Evolutionary conservation across 495 filamentous ascomycete genomes (phyloP).

Genomic region (Tuber aestivum): DNA sequence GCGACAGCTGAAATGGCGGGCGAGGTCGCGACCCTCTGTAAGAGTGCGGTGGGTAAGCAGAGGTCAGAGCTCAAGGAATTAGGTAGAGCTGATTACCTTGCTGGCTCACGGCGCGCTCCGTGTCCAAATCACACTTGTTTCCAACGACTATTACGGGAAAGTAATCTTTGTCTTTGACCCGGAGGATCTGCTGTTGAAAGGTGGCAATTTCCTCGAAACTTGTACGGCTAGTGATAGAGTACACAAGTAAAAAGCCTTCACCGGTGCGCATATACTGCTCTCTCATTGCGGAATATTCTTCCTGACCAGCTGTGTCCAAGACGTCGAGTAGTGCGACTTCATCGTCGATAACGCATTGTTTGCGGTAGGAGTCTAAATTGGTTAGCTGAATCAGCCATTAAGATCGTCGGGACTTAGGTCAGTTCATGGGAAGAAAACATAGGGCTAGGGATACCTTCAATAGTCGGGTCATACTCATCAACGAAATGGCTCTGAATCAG

Average conservation of each 20-base stretch:
- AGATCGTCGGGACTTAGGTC: background rate
- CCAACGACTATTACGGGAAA: conserved; percentile 99
- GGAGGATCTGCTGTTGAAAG: conserved; percentile 95
- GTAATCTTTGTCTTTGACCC: conserved; percentile 98
- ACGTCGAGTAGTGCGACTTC: conserved; percentile 96
- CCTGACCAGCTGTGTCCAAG: conserved; percentile 94
- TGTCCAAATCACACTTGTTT: conserved; percentile 97
- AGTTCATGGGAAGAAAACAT: background rate
- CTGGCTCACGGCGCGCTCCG: conserved; percentile 79
- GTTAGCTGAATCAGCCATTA: background rate
- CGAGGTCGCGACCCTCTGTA: conserved; percentile 82
- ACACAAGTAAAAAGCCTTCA: conserved; percentile 95
- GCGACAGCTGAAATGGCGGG: conserved; percentile 82
- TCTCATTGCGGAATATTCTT: conserved; percentile 98
- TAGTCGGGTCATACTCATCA: conserved; percentile 98
- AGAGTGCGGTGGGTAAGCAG: conserved; percentile 38
- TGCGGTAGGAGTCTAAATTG: conserved; percentile 87
- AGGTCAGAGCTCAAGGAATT: conserved; percentile 3
- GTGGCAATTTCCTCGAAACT: conserved; percentile 97
- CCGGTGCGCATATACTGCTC: conserved; percentile 99
- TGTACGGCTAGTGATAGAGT: conserved; percentile 94
- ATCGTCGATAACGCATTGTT: conserved; percentile 98
- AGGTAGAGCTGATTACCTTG: conserved; percentile 60
- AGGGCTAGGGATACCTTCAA: conserved; percentile 69
- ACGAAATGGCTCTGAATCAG: conserved; percentile 98